A percentile compares a stretch with the other conserved stretches of the same genome.
These are phyloP conservation scores for Triglochin maritima DNA, from an alignment of 106 monocot genomes.

Conservation along the genomic window DNA sequence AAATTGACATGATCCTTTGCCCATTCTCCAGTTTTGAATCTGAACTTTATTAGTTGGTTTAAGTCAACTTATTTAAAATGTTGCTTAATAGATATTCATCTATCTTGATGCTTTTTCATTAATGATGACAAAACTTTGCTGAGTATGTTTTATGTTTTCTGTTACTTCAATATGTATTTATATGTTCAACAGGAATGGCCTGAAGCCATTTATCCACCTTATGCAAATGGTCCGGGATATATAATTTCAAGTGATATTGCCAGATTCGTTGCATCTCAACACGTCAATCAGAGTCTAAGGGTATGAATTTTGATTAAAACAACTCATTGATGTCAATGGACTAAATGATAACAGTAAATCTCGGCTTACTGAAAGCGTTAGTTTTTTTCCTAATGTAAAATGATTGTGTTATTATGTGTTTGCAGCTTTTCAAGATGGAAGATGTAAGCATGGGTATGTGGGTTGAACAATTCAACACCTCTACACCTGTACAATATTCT, in stretches of 20 bases:
- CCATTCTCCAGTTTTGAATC: too few relatives aligned
- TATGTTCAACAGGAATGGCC: constrained; percentile 76
- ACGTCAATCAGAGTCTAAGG: constrained; percentile 48
- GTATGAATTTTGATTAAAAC: constrained; percentile 17
- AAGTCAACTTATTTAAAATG: too few relatives aligned
- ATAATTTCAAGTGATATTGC: constrained; percentile 80
- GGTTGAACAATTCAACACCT: constrained; percentile 80
- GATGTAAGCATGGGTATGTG: constrained; percentile 99
- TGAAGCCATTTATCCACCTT: constrained; percentile 72
- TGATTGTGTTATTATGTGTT: neutral
- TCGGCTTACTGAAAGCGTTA: neutral
- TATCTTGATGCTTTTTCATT: neutral
- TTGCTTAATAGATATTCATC: too few relatives aligned
- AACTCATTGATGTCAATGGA: neutral
- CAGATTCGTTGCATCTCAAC: constrained; percentile 37
- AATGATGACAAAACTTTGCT: neutral
- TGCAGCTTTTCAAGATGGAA: constrained; percentile 99
- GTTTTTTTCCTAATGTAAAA: neutral
- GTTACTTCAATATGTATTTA: neutral
- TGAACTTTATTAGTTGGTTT: too few relatives aligned
- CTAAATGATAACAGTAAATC: neutral
- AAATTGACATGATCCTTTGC: too few relatives aligned
- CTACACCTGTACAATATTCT: constrained; percentile 40
- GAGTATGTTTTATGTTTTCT: neutral
- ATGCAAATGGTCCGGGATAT: constrained; percentile 91